These are phyloP conservation scores for Lactifluus volemus DNA, from an alignment of 768 basidiomycete genomes.

Conservation along the genomic window DNA sequence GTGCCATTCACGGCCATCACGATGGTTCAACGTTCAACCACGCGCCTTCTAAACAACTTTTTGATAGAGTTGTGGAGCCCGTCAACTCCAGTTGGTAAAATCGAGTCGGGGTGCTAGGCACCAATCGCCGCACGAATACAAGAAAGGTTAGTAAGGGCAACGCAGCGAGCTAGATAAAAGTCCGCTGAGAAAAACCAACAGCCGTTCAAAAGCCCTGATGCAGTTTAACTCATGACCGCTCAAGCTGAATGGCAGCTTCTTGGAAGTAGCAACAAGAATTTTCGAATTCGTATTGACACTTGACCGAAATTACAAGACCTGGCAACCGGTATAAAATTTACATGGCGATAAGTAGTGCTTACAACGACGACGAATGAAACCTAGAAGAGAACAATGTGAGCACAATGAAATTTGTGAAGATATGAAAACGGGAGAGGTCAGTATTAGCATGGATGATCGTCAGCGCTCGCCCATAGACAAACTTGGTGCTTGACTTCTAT, in stretches of 20 bases:
- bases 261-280: not conserved
- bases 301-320: not conserved
- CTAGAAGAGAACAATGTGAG: conserved; percentile 5
- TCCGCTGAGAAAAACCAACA: not conserved
- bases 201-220: not conserved
- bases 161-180: not conserved
- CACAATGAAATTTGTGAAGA: conserved; percentile 18
- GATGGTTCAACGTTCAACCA: not conserved
- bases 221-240: not conserved
- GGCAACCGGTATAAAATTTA: not conserved
- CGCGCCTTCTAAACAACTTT: not conserved
- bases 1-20: not conserved
- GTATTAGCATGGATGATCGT: conserved; percentile 82
- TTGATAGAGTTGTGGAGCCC: not conserved
- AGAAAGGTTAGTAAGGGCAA: not conserved
- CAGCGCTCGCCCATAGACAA: conserved; percentile 58
- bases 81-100: not conserved
- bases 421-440: conserved; percentile 32
- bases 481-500: conserved; percentile 90
- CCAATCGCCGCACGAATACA: not conserved
- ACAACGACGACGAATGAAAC: not conserved
- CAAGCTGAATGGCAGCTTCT: not conserved
- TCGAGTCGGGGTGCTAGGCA: not conserved
- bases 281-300: not conserved
- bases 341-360: not conserved